A percentile compares a stretch with the other conserved stretches of the same genome.
Conservation (phyloP, 768 basidiomycete genomes). For the Suillus luteus region DNA sequence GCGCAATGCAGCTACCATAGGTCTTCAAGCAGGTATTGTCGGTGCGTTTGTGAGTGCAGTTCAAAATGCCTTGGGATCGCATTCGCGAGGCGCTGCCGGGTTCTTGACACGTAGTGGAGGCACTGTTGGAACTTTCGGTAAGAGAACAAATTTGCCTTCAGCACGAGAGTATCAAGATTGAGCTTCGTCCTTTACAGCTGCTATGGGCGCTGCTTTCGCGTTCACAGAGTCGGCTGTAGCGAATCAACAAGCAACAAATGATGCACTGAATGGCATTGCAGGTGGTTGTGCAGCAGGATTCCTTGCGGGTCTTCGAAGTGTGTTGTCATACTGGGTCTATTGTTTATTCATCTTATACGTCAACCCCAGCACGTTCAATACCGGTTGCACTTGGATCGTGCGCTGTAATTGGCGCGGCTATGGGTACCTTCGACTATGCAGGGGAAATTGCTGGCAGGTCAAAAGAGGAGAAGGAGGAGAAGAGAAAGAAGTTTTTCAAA, state of each 20-base stretch:
- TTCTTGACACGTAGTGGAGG: slow-evolving; percentile 86
- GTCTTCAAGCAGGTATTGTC: slow-evolving; percentile 64
- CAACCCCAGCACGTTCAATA: slow-evolving; percentile 69
- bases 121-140: slow-evolving; percentile 91
- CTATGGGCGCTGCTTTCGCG: slow-evolving; percentile 86
- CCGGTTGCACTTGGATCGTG: slow-evolving; percentile 83
- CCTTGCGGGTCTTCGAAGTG: slow-evolving; percentile 83
- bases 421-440: slow-evolving; percentile 81
- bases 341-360: slow-evolving; percentile 17
- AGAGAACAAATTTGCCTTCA: slow-evolving; percentile 27
- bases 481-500: slow-evolving; percentile 84
- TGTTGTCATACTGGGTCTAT: slow-evolving; percentile 23
- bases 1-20: slow-evolving; percentile 55
- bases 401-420: slow-evolving; percentile 71
- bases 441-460: slow-evolving; percentile 59
- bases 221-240: slow-evolving; percentile 79
- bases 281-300: slow-evolving; percentile 95
- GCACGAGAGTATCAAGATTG: background rate
- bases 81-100: slow-evolving; percentile 80
- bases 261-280: slow-evolving; percentile 78
- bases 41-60: slow-evolving; percentile 70
- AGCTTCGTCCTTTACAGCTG: slow-evolving; percentile 52
- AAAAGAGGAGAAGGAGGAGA: slow-evolving; percentile 60
- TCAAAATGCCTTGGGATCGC: slow-evolving; percentile 80
- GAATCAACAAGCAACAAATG: slow-evolving; percentile 77